Base-by-base conservation (phyloP, 148 eudicot species). In the Rhododendron griersonianum region DNA sequence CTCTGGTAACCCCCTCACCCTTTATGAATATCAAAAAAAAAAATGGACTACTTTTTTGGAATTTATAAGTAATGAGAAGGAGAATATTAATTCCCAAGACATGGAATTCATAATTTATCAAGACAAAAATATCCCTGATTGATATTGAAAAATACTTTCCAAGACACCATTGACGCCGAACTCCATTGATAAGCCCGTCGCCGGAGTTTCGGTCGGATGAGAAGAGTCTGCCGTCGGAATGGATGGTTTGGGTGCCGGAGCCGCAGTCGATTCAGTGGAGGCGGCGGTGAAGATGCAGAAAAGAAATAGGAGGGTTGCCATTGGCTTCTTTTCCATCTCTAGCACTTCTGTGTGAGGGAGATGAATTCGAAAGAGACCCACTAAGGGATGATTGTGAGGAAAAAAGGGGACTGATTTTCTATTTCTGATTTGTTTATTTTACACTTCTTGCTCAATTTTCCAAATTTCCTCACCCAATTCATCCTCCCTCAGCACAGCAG, bases 221-320 rank as follows among this genome's bases (percentile, higher is more conserved):
- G 16, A 90, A 97, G 1, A 88, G 79, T 47, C 91, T 88, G 1
- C 93, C 93, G 25, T 93, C 94, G 1, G 94, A 86, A 55, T 91
- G 88, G 45, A 93, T 91, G 47, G 88, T 88, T 75, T 90, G 84
- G 9, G 89, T 23, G 21, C 89, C 63, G 74, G 94, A 88, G 41
- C 99, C 99, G 59, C 98, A 95, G 3, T 93, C 92, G 37, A 97
- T 86, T 33, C 51, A 19, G 88, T 74, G 80, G 85, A 11, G 75
- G 63, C 39, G 57, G 63, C 53, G 16, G 44, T 2, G 67, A 78
- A 19, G 83, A 89, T 14, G 78, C 8, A 83, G 84, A 89, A 44
- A 84, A 90, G 79, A 69, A 86, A 81, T 79, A 85, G 76, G 89
- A 88, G 65, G 73, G 80, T 55, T 18, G 28, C 83, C 84, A 81